Evolutionary conservation across 148 eudicot genomes (phyloP), one percentile per base, ranked within the genome.

Genomic region (Cornus florida): DNA sequence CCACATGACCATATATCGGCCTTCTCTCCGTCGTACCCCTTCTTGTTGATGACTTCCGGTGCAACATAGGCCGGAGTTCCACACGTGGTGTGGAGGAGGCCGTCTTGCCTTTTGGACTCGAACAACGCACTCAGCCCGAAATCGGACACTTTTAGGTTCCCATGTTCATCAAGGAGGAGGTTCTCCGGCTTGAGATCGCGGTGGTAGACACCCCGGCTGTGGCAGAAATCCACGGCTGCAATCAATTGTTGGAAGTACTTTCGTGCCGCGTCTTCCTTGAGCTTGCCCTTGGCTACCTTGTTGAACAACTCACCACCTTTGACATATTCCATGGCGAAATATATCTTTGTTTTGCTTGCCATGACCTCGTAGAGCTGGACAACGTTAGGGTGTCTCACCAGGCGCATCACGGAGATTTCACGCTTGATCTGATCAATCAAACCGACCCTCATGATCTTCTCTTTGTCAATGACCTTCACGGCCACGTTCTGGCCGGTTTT

Each of bases 1-100:
- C 98, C 98, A 75, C 96, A 94, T 0, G 98, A 91, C 98, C 98
- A 94, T 3, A 94, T 87, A 79, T 94, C 98, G 0, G 93, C 93
- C 77, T 94, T 94, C 0, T 86, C 91, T 0, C 98, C 98, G 14
- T 94, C 94, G 35, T 94, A 94, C 0, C 98, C 90, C 43, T 70
- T 77, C 75, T 90, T 90, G 69, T 83, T 89, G 17, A 94, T 92
- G 20, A 94, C 92, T 72, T 94, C 98, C 9, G 98, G 98, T 0
- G 96, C 96, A 0, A 94, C 98, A 24, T 94, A 94, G 12, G 98
- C 96, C 5, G 98, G 98, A 0, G 98, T 94, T 4, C 98, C 98
- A 72, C 98, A 94, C n/a, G 96, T 89, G 0, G 98, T 94, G 80
- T 94, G 98, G 8, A 94, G 81, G 2, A 92, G 90, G 0, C 98